Conservation (phyloP, 192 early-diverging fungal species). For the Backusella macrospora region DNA sequence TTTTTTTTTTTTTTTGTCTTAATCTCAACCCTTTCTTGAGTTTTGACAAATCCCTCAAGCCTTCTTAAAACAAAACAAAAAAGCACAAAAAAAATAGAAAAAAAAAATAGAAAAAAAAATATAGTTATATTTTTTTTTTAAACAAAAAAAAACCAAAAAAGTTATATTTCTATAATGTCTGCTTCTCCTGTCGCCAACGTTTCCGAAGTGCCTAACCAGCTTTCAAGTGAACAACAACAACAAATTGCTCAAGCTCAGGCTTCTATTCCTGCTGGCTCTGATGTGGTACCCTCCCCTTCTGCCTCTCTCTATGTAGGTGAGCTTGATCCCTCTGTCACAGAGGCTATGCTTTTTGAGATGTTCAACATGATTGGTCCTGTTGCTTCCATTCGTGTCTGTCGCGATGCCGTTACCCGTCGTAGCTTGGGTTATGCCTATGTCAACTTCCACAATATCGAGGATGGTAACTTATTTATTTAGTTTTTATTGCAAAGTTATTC, state of each 20-base stretch:
- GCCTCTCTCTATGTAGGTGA: constrained; percentile 97
- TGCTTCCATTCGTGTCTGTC: constrained; percentile 96
- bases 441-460: constrained; percentile 92
- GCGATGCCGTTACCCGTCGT: constrained; percentile 96
- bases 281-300: constrained; percentile 47
- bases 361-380: constrained; percentile 96
- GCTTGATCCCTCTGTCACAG: constrained; percentile 94
- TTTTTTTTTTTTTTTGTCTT: constrained; percentile 9
- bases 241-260: background rate
- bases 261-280: constrained; percentile 14
- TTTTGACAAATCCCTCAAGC: constrained; percentile 13
- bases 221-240: background rate
- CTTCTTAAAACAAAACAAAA: constrained; percentile 11
- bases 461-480: constrained; percentile 49
- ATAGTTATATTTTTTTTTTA: constrained; percentile 12
- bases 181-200: constrained; percentile 30
- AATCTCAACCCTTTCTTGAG: constrained; percentile 13
- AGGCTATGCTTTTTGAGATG: constrained; percentile 96
- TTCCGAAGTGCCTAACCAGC: constrained; percentile 10
- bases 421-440: constrained; percentile 98
- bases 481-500: background rate
- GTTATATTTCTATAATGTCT: constrained; percentile 26
- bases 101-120: constrained; percentile 12
- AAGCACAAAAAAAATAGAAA: background rate
- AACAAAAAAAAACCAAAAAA: background rate